phyloP scores from a whole-genome alignment of 148 eudicot species.

The Silene uniflora region DNA sequence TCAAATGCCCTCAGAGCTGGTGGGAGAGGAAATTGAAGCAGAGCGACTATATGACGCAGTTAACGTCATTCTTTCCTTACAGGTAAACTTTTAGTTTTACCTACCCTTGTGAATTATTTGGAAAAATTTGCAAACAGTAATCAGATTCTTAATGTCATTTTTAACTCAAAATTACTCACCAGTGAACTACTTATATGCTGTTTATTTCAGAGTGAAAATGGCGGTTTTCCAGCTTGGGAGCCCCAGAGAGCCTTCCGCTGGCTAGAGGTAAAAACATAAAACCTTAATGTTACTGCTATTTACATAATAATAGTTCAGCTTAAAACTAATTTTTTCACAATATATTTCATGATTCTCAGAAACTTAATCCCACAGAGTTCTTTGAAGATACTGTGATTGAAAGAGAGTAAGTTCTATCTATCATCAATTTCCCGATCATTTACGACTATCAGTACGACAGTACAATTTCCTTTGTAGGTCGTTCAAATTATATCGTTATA shows the following conservation, averaged over 20 bases:
- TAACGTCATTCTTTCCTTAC: constrained; percentile 59
- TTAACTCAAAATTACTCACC: too few relatives aligned
- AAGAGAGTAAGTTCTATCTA: constrained; percentile 43
- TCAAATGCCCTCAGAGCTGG: constrained; percentile 42
- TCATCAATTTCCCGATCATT: not conserved
- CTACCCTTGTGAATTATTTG: not conserved
- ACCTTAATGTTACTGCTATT: not conserved
- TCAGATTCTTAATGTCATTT: not conserved
- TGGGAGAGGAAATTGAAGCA: constrained; percentile 42
- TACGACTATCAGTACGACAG: not conserved
- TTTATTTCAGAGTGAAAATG: constrained; percentile 39
- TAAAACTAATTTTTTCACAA: not conserved
- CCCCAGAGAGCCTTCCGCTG: constrained; percentile 46
- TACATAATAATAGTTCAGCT: not conserved
- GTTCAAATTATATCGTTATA: too few relatives aligned
- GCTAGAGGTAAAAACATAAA: constrained; percentile 36
- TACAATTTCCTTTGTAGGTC: too few relatives aligned
- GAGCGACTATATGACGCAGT: constrained; percentile 54
- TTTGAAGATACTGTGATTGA: constrained; percentile 53
- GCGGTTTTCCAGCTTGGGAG: constrained; percentile 63
- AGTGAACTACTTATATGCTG: not conserved
- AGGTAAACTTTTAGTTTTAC: constrained; percentile 24
- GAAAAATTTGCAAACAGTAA: not conserved
- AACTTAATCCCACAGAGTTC: constrained; percentile 59
- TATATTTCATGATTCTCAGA: constrained; percentile 28